Conservation (phyloP, 306 rosid species). For the Cicer yamashitae region DNA sequence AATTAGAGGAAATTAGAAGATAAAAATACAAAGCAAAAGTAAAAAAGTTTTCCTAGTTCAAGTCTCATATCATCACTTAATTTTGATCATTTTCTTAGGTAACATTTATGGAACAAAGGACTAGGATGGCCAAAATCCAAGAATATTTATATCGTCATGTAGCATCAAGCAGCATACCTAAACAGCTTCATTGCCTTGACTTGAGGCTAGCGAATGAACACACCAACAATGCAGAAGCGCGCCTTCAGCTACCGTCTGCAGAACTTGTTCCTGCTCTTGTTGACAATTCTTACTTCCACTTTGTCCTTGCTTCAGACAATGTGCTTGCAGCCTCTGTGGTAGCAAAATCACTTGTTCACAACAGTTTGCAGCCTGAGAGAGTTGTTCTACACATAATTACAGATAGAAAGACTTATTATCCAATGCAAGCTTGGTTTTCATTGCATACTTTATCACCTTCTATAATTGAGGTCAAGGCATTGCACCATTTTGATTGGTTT, state of each 20-base stretch:
- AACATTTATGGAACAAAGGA: conserved; percentile 74
- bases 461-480: conserved; percentile 87
- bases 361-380: conserved; percentile 67
- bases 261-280: conserved; percentile 88
- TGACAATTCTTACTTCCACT: conserved; percentile 81
- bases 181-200: conserved; percentile 90
- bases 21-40: neutral
- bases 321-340: conserved; percentile 93
- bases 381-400: conserved; percentile 91
- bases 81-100: conserved; percentile 49
- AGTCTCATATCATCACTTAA: conserved; percentile 1
- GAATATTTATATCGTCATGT: conserved; percentile 86
- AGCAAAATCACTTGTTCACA: conserved; percentile 76
- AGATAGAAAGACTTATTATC: conserved; percentile 81
- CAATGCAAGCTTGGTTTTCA: conserved; percentile 99
- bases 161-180: conserved; percentile 97
- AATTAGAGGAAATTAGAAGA: conserved; percentile 14
- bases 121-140: conserved; percentile 84
- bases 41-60: neutral
- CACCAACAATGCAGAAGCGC: conserved; percentile 83
- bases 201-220: conserved; percentile 83
- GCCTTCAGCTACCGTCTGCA: conserved; percentile 90
- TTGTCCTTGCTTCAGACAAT: conserved; percentile 93
- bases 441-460: conserved; percentile 85
- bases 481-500: conserved; percentile 96